These are phyloP conservation scores for Climacium dendroides DNA, from an alignment of 225 moss, liverwort and hornwort species.

Conservation along the genomic window DNA sequence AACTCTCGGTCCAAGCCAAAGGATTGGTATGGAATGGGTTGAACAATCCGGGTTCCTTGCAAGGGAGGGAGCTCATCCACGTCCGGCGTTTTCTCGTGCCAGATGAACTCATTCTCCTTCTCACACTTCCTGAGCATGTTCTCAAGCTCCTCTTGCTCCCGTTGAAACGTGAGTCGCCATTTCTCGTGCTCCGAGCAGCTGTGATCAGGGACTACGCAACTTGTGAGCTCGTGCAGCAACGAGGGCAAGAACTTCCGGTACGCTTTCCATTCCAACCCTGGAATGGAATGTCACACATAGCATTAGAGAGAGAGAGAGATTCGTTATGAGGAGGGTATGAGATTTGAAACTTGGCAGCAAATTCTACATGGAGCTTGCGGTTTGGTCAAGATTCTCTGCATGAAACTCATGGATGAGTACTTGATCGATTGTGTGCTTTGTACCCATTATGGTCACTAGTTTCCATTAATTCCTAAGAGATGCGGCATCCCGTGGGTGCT, in stretches of 20 bases:
- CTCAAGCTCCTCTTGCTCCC: conserved; percentile 48
- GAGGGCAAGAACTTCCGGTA: conserved; percentile 3
- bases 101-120: conserved; percentile 74
- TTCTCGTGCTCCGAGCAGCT: background rate
- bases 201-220: background rate
- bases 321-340: background rate
- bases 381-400: background rate
- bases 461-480: no score
- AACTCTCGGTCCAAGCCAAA: conserved; percentile 67
- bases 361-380: background rate
- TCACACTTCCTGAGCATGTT: conserved; percentile 56
- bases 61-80: conserved; percentile 61
- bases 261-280: conserved; percentile 1
- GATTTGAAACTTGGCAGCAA: background rate
- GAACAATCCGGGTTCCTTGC: conserved; percentile 73
- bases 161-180: conserved; percentile 6
- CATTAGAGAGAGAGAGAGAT: background rate
- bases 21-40: conserved; percentile 46
- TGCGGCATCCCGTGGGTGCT: no score
- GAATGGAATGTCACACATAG: background rate
- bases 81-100: conserved; percentile 49
- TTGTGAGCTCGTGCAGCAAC: background rate
- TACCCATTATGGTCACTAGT: no score
- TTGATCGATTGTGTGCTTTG: no score
- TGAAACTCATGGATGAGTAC: background rate